Base-by-base conservation (phyloP, 495 filamentous ascomycete genomes). In the Ramalina intermedia region DNA sequence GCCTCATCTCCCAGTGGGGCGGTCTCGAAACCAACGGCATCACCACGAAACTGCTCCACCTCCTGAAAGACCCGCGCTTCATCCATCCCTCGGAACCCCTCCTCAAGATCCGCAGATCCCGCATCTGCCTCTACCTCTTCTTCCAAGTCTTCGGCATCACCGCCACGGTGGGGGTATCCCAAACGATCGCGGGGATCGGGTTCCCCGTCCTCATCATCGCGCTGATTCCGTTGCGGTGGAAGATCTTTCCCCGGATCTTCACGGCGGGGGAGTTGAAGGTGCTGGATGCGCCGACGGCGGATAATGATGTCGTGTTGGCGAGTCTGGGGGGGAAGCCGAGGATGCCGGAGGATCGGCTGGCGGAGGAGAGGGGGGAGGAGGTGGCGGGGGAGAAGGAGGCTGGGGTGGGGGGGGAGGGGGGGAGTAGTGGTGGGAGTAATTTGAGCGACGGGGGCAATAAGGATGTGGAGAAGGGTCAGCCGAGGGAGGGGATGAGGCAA, bases 191-290 rank as follows among this genome's bases (percentile, higher is more conserved):
- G 0, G 67, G 61, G 2, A 70, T 71, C 24, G 64, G 43, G 14
- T 71, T 71, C 51, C 68, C 68, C n/a, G 59, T 71, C 27, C 57
- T 70, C 47, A 68, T 70, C 38, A 45, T 68, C 16, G 43, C 58
- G 17, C 58, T 69, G 26, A 64, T 71, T 20, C 68, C 67, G 4
- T 26, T 67, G 14, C 55, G 68, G 6, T 63, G 57, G 50, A 55
- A 58, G 33, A 9, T 63, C 6, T 23, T 71, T 45, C 68, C 68
- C 1, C 51, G 48, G 38, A 55, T 61, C 27, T 70, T 71, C 49
- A 59, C 52, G 6, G 35, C 54, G 4, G 42, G 62, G 23, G 68
- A 71, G 51, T 52, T 71, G 42, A 29, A 48, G 16, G 35, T 69
- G 1, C 54, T 71, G 46, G 68, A 71, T 55, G 57, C 50, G 2